Percentiles rank a stretch among this genome's conserved stretches.
Conservation (phyloP, 352 stramenopile species). For the Blastocystis sp. region DNA sequence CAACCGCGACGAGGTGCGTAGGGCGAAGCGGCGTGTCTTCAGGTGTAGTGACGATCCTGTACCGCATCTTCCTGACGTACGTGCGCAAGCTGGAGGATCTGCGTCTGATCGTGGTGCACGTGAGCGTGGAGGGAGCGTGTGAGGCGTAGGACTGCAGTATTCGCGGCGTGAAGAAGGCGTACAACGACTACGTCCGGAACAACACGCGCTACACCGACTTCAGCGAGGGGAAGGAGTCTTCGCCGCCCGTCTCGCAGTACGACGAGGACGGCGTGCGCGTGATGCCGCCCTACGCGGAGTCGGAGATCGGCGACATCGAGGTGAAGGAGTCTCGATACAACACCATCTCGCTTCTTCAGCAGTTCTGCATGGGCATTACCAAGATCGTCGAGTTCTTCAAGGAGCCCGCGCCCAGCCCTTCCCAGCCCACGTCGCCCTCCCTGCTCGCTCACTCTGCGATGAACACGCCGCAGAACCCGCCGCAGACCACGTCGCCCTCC, state of each 20-base stretch:
- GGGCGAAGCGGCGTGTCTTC: neutral
- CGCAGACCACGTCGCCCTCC: neutral
- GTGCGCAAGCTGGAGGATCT: slow-evolving; percentile 51
- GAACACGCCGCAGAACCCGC: neutral
- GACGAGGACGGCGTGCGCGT: slow-evolving; percentile 46
- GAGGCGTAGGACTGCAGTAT: slow-evolving; percentile 5
- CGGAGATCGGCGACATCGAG: slow-evolving; percentile 45
- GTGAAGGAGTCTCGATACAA: slow-evolving; percentile 52
- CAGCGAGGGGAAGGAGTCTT: neutral
- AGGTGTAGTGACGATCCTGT: slow-evolving; percentile 6
- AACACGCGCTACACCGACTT: slow-evolving; percentile 2
- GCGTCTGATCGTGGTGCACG: neutral
- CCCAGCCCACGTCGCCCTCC: neutral
- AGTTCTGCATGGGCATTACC: slow-evolving; percentile 20
- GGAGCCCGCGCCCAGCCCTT: neutral
- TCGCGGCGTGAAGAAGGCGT: slow-evolving; percentile 29
- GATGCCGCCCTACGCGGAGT: neutral
- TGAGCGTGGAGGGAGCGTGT: neutral
- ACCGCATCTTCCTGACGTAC: slow-evolving; percentile 24
- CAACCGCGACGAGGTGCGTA: slow-evolving; percentile 6
- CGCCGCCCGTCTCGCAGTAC: neutral
- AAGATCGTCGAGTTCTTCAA: slow-evolving; percentile 46
- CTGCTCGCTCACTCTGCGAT: neutral
- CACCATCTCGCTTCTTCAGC: slow-evolving; percentile 29
- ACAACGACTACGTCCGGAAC: neutral